Percentiles rank a stretch among this genome's conserved stretches.
Conservation (phyloP, 805 yeast species). For the Myxozyma sirexii region DNA sequence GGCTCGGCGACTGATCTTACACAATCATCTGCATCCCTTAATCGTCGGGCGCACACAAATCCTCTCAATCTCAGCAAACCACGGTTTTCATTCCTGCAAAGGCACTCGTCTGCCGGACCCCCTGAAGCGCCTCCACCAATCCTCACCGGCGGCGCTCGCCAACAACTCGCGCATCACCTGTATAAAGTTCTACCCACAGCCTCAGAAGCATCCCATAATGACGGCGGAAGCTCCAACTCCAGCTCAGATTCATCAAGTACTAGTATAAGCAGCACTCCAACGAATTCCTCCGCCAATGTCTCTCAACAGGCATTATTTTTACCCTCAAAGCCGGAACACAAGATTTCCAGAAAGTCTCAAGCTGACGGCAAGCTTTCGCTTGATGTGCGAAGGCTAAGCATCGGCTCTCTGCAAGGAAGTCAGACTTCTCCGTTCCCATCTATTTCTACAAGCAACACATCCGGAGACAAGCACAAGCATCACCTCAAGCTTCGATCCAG, state of each 20-base stretch:
- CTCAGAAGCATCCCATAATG: conserved; percentile 1
- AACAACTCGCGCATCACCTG: conserved; percentile 9
- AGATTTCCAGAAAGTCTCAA: conserved; percentile 13
- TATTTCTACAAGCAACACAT: background rate
- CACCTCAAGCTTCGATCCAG: conserved; percentile 45
- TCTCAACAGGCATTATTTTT: conserved; percentile 11
- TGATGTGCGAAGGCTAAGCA: conserved; percentile 23
- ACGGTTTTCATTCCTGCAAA: conserved; percentile 22
- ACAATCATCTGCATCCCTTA: conserved; percentile 5
- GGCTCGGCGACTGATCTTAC: background rate
- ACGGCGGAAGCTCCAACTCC: conserved; percentile 18
- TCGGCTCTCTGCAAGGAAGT: conserved; percentile 15
- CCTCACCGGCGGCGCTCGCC: conserved; percentile 29
- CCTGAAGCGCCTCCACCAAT: conserved; percentile 7
- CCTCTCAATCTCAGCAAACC: conserved; percentile 12
- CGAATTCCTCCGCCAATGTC: conserved; percentile 8
- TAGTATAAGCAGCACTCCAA: conserved; percentile 22
- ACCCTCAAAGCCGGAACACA: background rate
- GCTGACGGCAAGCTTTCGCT: conserved; percentile 10
- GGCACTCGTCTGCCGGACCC: conserved; percentile 5
- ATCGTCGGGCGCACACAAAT: conserved; percentile 9
- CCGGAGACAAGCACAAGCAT: conserved; percentile 38
- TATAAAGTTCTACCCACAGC: conserved; percentile 16
- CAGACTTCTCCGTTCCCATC: conserved; percentile 18
- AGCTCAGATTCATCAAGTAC: conserved; percentile 23